A percentile compares a stretch with the other conserved stretches of the same genome.
phyloP scores from a whole-genome alignment of 495 filamentous ascomycete species.

The Aspergillus conjunctus region DNA sequence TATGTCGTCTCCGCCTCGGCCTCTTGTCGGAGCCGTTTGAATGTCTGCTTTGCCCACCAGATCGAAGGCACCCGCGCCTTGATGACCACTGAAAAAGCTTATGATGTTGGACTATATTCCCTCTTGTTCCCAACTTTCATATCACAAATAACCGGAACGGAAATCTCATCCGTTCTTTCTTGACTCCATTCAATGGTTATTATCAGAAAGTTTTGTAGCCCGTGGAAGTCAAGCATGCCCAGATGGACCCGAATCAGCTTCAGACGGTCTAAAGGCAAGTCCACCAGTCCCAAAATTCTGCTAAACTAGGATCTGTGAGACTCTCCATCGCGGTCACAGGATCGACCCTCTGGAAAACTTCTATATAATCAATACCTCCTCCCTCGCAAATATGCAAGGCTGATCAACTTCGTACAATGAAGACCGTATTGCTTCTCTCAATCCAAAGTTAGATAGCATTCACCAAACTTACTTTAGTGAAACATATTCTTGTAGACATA shows the following conservation, averaged over 20 bases:
- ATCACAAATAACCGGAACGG: slow-evolving; percentile 90
- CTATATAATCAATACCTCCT: slow-evolving; percentile 95
- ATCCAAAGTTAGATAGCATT: slow-evolving; percentile 89
- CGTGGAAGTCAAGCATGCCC: slow-evolving; percentile 92
- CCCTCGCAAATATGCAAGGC: slow-evolving; percentile 84
- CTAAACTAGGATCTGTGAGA: slow-evolving; percentile 70
- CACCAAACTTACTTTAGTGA: slow-evolving; percentile 94
- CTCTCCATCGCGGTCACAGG: slow-evolving; percentile 94
- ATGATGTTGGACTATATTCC: slow-evolving; percentile 97
- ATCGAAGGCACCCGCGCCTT: slow-evolving; percentile 63
- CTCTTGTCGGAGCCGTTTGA: slow-evolving; percentile 64
- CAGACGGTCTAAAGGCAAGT: slow-evolving; percentile 72
- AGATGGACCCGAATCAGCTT: slow-evolving; percentile 79
- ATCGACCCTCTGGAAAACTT: slow-evolving; percentile 85
- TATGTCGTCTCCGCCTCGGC: slow-evolving; percentile 39
- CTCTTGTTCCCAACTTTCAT: slow-evolving; percentile 86
- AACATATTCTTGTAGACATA: slow-evolving; percentile 99
- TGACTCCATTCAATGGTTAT: slow-evolving; percentile 86
- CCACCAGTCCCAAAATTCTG: slow-evolving; percentile 88
- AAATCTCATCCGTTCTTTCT: slow-evolving; percentile 89
- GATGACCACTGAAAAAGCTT: slow-evolving; percentile 69
- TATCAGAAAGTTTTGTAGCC: slow-evolving; percentile 84
- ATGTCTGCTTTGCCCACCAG: slow-evolving; percentile 67
- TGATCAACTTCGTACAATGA: slow-evolving; percentile 77
- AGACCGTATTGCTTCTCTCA: slow-evolving; percentile 88